These are phyloP conservation scores for Penicillium soppii DNA, from an alignment of 495 filamentous ascomycete species.

Conservation along the genomic window DNA sequence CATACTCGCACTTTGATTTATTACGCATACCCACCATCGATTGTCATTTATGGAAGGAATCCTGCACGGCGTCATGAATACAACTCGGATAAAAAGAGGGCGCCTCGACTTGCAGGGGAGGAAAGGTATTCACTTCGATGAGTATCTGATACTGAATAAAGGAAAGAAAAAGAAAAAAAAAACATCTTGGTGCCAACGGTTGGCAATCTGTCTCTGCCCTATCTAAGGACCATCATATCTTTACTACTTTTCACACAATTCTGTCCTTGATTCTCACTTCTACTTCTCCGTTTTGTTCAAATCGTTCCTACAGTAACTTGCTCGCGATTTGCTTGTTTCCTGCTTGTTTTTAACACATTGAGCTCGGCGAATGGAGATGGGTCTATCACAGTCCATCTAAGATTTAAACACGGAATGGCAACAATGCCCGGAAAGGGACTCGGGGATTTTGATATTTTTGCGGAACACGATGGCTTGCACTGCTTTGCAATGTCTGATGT, in stretches of 20 bases:
- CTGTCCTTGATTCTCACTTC: neutral
- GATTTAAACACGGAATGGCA: neutral
- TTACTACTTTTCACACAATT: neutral
- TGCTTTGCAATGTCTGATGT: conserved; percentile 10
- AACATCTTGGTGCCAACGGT: neutral
- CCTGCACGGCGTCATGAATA: conserved; percentile 26
- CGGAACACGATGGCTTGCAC: conserved; percentile 16
- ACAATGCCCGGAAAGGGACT: neutral
- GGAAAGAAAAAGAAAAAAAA: neutral
- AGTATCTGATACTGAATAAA: neutral
- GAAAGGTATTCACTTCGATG: neutral
- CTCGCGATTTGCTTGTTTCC: conserved; percentile 1
- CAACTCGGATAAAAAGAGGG: conserved; percentile 16
- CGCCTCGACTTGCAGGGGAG: neutral
- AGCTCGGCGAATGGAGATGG: conserved; percentile 20
- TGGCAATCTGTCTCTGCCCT: conserved; percentile 1
- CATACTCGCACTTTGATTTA: conserved; percentile 20
- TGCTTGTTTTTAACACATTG: neutral
- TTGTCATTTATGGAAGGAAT: conserved; percentile 24
- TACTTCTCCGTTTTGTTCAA: neutral
- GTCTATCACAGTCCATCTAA: conserved; percentile 5
- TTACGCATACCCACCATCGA: conserved; percentile 28
- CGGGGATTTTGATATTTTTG: conserved; percentile 6
- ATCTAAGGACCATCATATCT: neutral
- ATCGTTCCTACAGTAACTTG: conserved; percentile 1